These are phyloP conservation scores for Tuber indicum DNA, from an alignment of 495 filamentous ascomycete genomes.

Conservation along the genomic window DNA sequence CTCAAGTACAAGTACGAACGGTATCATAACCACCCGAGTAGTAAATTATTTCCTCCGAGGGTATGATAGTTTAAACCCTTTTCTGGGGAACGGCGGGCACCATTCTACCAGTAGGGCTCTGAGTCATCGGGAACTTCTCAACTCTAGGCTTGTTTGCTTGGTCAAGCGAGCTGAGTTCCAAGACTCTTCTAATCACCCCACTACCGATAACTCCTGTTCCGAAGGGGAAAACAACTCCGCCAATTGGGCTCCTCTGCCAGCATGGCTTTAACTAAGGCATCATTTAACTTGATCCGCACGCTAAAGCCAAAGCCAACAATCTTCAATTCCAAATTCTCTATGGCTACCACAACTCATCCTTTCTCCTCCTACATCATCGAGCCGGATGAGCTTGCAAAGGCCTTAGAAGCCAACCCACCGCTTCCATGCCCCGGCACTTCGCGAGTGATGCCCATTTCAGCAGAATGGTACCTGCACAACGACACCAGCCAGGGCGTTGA, in stretches of 20 bases:
- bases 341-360: not conserved
- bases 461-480: slow-evolving; percentile 94
- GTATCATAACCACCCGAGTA: too few relatives aligned
- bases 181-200: not conserved
- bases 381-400: slow-evolving; percentile 70
- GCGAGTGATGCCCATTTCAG: slow-evolving; percentile 78
- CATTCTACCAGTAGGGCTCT: not conserved
- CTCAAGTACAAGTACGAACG: too few relatives aligned
- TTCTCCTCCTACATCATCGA: slow-evolving; percentile 78
- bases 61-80: too few relatives aligned
- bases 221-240: not conserved
- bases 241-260: not conserved
- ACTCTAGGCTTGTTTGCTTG: not conserved
- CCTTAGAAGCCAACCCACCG: slow-evolving; percentile 67
- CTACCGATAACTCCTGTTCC: not conserved
- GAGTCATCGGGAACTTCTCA: not conserved
- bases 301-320: not conserved
- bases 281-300: not conserved
- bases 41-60: too few relatives aligned
- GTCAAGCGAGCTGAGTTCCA: not conserved
- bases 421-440: slow-evolving; percentile 64
- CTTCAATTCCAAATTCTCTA: not conserved
- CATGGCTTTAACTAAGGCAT: not conserved
- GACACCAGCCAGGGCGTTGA: slow-evolving; percentile 71
- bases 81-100: too few relatives aligned